phyloP scores from a whole-genome alignment of 2,329 filamentous ascomycete species.

The Aspergillus sp. region DNA sequence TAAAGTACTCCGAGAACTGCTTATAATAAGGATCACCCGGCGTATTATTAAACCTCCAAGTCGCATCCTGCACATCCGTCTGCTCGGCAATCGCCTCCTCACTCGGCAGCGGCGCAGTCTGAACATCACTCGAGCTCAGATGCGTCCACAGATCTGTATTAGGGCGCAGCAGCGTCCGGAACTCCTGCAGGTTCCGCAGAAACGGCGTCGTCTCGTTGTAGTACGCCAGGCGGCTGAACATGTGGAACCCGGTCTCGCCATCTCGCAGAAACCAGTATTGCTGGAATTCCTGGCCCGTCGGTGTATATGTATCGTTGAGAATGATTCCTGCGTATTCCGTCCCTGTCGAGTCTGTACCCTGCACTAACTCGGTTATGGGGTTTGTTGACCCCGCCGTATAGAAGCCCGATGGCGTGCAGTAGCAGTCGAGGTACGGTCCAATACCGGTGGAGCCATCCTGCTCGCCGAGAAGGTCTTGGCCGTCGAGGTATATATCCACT shows the following conservation, averaged over 20 bases:
- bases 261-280: constrained; percentile 67
- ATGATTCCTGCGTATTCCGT: constrained; percentile 58
- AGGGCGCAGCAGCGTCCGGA: constrained; percentile 62
- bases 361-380: constrained; percentile 52
- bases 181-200: constrained; percentile 59
- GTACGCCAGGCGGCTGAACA: constrained; percentile 61
- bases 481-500: constrained; percentile 46
- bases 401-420: constrained; percentile 59
- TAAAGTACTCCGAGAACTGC: constrained; percentile 62
- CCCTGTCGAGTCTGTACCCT: constrained; percentile 51
- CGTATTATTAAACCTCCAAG: constrained; percentile 59
- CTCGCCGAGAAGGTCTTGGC: constrained; percentile 54
- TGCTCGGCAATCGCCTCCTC: constrained; percentile 36
- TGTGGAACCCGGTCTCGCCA: constrained; percentile 62
- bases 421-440: constrained; percentile 63
- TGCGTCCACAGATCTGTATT: constrained; percentile 63
- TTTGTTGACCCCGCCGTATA: constrained; percentile 58
- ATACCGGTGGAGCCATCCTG: constrained; percentile 48
- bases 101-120: constrained; percentile 55
- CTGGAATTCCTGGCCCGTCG: constrained; percentile 59
- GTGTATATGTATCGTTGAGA: constrained; percentile 59
- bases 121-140: constrained; percentile 56
- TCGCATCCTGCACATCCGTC: constrained; percentile 62
- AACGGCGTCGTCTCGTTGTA: constrained; percentile 58
- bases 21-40: constrained; percentile 56